Conservation (phyloP, 2,329 filamentous ascomycete species). For the Exophiala lecanii-corni region DNA sequence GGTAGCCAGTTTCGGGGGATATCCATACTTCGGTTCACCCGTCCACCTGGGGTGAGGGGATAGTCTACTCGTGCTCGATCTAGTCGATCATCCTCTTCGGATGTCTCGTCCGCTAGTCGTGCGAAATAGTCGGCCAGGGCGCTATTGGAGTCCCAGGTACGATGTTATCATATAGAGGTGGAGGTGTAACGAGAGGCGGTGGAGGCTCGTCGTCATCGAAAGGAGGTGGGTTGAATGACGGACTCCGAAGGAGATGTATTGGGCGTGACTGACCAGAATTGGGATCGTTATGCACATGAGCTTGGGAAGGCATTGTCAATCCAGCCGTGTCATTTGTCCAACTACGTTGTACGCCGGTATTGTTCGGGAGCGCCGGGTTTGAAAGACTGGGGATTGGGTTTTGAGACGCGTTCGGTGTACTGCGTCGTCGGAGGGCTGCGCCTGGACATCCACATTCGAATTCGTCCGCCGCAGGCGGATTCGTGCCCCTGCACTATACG, state of each 20-base stretch:
- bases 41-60: slow-evolving; percentile 59
- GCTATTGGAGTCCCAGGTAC: slow-evolving; percentile 62
- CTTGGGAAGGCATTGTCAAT: slow-evolving; percentile 45
- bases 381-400: slow-evolving; percentile 27
- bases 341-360: slow-evolving; percentile 28
- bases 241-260: slow-evolving; percentile 76
- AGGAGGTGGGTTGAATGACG: slow-evolving; percentile 81
- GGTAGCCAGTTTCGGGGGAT: slow-evolving; percentile 54
- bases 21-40: slow-evolving; percentile 62
- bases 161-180: slow-evolving; percentile 77
- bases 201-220: slow-evolving; percentile 79
- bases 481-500: slow-evolving; percentile 62
- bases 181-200: slow-evolving; percentile 70
- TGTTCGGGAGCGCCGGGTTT: slow-evolving; percentile 22
- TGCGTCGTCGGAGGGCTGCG: slow-evolving; percentile 46
- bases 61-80: slow-evolving; percentile 47
- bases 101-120: slow-evolving; percentile 68
- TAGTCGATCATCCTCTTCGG: slow-evolving; percentile 49
- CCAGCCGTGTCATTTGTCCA: slow-evolving; percentile 38
- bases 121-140: slow-evolving; percentile 82
- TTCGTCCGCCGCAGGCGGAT: slow-evolving; percentile 50
- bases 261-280: slow-evolving; percentile 56
- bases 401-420: slow-evolving; percentile 26
- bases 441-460: slow-evolving; percentile 65
- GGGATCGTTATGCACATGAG: slow-evolving; percentile 45